Evolutionary conservation across 441 rosid genomes (phyloP).

Genomic region (Lepidium campestre): DNA sequence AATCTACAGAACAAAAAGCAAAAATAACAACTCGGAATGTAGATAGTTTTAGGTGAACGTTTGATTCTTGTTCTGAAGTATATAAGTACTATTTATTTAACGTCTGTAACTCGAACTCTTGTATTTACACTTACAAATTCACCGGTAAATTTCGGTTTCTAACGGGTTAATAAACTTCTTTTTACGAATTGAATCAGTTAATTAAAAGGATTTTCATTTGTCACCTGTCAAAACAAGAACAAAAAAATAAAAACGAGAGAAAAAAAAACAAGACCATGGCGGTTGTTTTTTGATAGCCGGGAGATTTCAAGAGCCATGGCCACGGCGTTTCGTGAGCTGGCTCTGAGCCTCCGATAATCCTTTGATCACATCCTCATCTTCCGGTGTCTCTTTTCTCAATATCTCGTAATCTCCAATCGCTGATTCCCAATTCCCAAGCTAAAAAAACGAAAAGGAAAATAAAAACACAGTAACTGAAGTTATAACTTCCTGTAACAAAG

Average conservation of each 20-base stretch:
- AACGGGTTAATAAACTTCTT: neutral
- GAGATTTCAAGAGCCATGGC: slow-evolving; percentile 17
- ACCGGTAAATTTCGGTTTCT: neutral
- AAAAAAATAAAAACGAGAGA: neutral
- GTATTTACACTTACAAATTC: neutral
- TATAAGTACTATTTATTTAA: neutral
- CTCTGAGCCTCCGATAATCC: slow-evolving; percentile 47
- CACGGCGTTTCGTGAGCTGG: slow-evolving; percentile 37
- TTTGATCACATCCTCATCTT: slow-evolving; percentile 54
- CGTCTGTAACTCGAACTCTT: neutral
- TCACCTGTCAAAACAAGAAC: neutral
- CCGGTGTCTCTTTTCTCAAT: slow-evolving; percentile 52
- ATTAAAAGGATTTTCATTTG: neutral
- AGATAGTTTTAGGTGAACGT: neutral
- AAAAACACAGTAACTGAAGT: neutral
- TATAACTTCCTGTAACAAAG: neutral
- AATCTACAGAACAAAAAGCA: neutral
- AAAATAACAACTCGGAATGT: too few species aligned
- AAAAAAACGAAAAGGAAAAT: too few species aligned
- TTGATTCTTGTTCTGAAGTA: neutral
- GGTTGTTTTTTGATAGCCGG: neutral
- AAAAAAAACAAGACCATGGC: neutral
- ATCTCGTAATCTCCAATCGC: slow-evolving; percentile 62
- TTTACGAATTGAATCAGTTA: neutral
- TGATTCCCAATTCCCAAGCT: slow-evolving; percentile 72